phyloP scores from a whole-genome alignment of 2,329 filamentous ascomycete species.

The Diaporthe amygdali region DNA sequence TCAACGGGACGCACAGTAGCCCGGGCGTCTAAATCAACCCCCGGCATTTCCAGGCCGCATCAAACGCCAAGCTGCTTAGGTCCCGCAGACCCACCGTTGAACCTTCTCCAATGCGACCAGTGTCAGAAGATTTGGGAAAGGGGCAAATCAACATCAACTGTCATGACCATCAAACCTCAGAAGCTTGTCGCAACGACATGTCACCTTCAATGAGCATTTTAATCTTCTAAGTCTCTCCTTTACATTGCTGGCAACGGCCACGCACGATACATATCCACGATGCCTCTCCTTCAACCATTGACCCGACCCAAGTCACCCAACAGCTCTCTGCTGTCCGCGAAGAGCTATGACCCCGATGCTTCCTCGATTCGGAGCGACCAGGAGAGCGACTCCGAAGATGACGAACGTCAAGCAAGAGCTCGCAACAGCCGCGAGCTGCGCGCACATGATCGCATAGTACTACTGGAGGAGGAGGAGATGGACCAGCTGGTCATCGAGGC shows the following conservation, averaged over 20 bases:
- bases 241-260: slow-evolving; percentile 19
- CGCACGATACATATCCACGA: slow-evolving; percentile 17
- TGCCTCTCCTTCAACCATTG: slow-evolving; percentile 26
- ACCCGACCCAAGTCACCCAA: slow-evolving; percentile 26
- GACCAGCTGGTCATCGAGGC: slow-evolving; percentile 63
- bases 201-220: slow-evolving; percentile 5
- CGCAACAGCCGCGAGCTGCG: slow-evolving; percentile 74
- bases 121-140: slow-evolving; percentile 12
- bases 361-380: slow-evolving; percentile 72
- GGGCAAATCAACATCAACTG: not conserved
- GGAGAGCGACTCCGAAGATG: slow-evolving; percentile 78
- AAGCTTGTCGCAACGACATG: slow-evolving; percentile 19
- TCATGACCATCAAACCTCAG: slow-evolving; percentile 6
- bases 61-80: slow-evolving; percentile 15
- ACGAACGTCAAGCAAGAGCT: slow-evolving; percentile 68
- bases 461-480: slow-evolving; percentile 78
- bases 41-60: not conserved
- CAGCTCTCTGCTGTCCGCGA: slow-evolving; percentile 64
- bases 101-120: slow-evolving; percentile 8
- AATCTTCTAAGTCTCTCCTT: slow-evolving; percentile 9
- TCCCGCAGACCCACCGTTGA: slow-evolving; percentile 12
- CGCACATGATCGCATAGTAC: slow-evolving; percentile 70
- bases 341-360: slow-evolving; percentile 72
- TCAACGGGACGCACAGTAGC: not conserved
- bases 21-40: not conserved